phyloP scores from a whole-genome alignment of 345 rosid genomes.

The Anastatica hierochuntica region DNA sequence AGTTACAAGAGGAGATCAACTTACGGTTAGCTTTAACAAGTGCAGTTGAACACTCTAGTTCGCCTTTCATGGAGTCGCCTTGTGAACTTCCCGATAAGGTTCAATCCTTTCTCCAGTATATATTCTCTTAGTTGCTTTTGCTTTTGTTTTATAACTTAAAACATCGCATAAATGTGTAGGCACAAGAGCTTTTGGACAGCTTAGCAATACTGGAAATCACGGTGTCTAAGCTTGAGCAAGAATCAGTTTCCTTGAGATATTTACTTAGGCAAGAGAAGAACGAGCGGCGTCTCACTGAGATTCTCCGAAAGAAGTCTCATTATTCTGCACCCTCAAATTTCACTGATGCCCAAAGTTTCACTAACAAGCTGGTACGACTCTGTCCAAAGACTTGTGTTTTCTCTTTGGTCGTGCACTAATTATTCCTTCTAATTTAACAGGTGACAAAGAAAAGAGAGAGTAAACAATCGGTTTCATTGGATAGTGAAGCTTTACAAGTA shows the following conservation, averaged over 20 bases:
- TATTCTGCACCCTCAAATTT: slow-evolving; percentile 24
- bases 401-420: not conserved
- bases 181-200: slow-evolving; percentile 66
- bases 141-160: not conserved
- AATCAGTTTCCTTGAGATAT: slow-evolving; percentile 49
- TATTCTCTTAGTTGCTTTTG: slow-evolving; percentile 1
- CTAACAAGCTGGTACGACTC: slow-evolving; percentile 25
- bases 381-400: not conserved
- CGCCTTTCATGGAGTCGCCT: slow-evolving; percentile 42
- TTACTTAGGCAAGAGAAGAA: slow-evolving; percentile 80
- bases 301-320: slow-evolving; percentile 38
- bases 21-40: slow-evolving; percentile 54
- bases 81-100: slow-evolving; percentile 67
- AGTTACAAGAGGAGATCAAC: slow-evolving; percentile 67
- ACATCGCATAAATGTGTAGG: slow-evolving; percentile 29
- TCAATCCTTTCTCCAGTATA: not conserved
- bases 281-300: slow-evolving; percentile 59
- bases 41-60: slow-evolving; percentile 54
- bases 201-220: slow-evolving; percentile 57
- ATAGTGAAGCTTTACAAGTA: slow-evolving; percentile 18
- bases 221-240: slow-evolving; percentile 75
- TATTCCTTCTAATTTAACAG: not conserved
- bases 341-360: slow-evolving; percentile 6
- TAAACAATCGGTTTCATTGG: slow-evolving; percentile 14
- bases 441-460: slow-evolving; percentile 22